Base-by-base conservation (phyloP, 169 alveolate species). In the Plasmodium inui region DNA sequence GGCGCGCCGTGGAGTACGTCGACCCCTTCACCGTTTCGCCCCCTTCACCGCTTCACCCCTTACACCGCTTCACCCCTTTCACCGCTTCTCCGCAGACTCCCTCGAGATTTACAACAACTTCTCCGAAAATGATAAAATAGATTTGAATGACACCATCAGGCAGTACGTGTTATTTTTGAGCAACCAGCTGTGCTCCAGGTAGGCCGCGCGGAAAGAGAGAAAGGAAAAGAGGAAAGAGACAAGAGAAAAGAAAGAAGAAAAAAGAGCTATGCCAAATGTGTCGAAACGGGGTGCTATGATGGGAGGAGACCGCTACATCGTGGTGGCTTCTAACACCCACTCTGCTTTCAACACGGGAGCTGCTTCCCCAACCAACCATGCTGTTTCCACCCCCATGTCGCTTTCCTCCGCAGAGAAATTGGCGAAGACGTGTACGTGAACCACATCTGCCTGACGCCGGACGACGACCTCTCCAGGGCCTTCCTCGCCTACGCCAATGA, bases 161-260 rank as follows among this genome's bases (percentile, higher is more conserved):
- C 93, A 86, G 39, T 86, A 86, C 41, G 81, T 86, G 37, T 50
- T 86, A 22, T 86, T 86, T 76, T 34, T 86, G 78, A 55, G 93
- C 70, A 86, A 86, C 67, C 72, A 86, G 41, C 57, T 86, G 70
- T 86, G 93, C 44, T 86, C 93, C 55, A 86, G 61, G 93, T 86
- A 55, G 26, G 93, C 37, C 57, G 9, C 2, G 34, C 44, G 41
- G 39, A 37, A 70, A 26, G 30, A 1, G 28, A 8, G 12, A 32
- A 39, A 46, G 41, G 46, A 7, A 83, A 83, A 30, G 73, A 83
- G 22, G n/a, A n/a, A n/a, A n/a, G n/a, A n/a, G n/a, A n/a, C n/a
- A n/a, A 55, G 22, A 55, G 10, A 55, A 55, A 55, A 12, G 22
- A 6, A 5, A 6, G 6, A 55, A 17, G 4, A 0, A 12, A 55